Base-by-base conservation (phyloP, 352 stramenopile species). In the Pythium brassicae region DNA sequence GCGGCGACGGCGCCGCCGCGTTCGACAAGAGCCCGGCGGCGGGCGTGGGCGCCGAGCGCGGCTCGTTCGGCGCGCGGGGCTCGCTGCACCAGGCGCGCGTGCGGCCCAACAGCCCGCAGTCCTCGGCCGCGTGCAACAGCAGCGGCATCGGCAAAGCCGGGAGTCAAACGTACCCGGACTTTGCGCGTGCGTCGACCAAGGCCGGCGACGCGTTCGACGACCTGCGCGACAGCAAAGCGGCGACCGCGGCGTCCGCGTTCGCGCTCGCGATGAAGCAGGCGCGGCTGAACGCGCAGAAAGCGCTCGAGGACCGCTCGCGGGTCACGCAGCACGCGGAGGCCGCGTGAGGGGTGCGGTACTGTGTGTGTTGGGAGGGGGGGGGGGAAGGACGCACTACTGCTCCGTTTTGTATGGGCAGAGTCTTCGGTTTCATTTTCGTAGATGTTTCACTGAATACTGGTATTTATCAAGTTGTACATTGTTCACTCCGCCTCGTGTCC, bases 211-310 rank as follows among this genome's bases (percentile, higher is more conserved):
- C 20, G 20, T 7, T 47, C 22, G 48, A 40, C 27, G 48, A 53
- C 27, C 20, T 55, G 12, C 47, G 55, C 15, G 47, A 45, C 46
- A 48, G 49, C 37, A 59, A 64, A 7, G 65, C 53, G 3, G 52
- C 49, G 55, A 78, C 62, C 10, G 77, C 80, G 14, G 77, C 77
- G 26, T 88, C 75, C 2, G 80, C 80, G 11, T 90, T 90, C 63
- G 80, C 80, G 29, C 61, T 90, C 10, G 80, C 80, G 14, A 90
- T 90, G 80, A 90, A 90, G 58, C 75, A 90, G 58, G 77, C 80
- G 35, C 74, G 80, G 39, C 58, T 90, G 25, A 87, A 88, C 51
- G 77, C 80, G 19, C 80, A 90, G 45, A 80, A 80, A 43, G 74
- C 74, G 7, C 69, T 84, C 19, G 71, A 84, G 44, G 74, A 83